A percentile compares a stretch with the other conserved stretches of the same genome.
Evolutionary conservation across 441 rosid genomes (phyloP).

Genomic region (Erodium moschatum): DNA sequence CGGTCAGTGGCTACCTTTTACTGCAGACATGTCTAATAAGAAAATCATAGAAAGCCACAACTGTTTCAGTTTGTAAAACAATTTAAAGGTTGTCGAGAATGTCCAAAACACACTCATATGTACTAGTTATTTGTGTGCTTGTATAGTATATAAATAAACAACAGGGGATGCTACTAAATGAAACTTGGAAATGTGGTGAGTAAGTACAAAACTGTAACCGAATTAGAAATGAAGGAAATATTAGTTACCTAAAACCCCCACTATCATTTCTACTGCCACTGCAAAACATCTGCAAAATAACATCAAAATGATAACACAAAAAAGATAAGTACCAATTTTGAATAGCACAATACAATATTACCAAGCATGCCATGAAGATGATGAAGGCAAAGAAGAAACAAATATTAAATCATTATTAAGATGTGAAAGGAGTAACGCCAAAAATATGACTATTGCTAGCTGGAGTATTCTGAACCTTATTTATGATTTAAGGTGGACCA

Average conservation of each 20-base stretch:
- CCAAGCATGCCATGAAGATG: neutral
- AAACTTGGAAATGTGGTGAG: neutral
- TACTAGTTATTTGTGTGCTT: neutral
- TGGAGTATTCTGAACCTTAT: neutral
- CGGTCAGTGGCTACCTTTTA: too few relatives aligned
- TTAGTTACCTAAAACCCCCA: slow-evolving; percentile 80
- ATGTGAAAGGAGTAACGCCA: neutral
- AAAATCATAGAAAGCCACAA: too few relatives aligned
- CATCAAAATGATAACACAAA: slow-evolving; percentile 3
- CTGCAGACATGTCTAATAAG: too few relatives aligned
- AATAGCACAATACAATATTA: neutral
- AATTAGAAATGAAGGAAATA: neutral
- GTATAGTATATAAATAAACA: neutral
- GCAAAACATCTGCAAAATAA: slow-evolving; percentile 73
- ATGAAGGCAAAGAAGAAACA: neutral
- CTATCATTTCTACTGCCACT: slow-evolving; percentile 94
- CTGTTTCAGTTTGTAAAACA: too few relatives aligned
- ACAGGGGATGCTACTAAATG: neutral
- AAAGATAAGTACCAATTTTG: neutral
- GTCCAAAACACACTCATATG: too few relatives aligned
- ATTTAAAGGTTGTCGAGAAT: too few relatives aligned
- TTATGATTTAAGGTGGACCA: neutral
- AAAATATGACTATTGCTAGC: neutral
- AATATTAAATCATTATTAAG: neutral
- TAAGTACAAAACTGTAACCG: neutral